These are phyloP conservation scores for Eudorina sp. DNA, from an alignment of 139 green algal genomes.

Conservation along the genomic window DNA sequence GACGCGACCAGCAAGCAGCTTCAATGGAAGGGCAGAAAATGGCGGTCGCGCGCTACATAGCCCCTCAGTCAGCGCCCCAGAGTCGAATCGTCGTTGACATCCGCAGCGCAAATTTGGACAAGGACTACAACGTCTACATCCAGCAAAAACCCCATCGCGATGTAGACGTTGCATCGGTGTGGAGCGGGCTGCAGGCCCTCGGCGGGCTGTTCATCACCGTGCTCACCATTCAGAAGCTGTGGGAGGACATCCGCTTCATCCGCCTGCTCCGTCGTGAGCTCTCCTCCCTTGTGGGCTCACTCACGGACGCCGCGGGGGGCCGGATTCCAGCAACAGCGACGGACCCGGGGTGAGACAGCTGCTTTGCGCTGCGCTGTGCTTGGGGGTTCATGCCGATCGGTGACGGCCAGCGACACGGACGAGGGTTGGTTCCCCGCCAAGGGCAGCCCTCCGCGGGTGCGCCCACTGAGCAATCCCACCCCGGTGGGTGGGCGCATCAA, in stretches of 20 bases:
- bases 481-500: too few relatives aligned
- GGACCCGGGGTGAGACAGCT: background rate
- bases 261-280: constrained; percentile 3
- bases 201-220: constrained; percentile 44
- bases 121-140: constrained; percentile 36
- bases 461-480: too few relatives aligned
- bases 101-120: constrained; percentile 26
- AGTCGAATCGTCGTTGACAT: constrained; percentile 45
- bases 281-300: background rate
- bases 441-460: too few relatives aligned
- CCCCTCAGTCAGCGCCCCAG: background rate
- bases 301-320: background rate
- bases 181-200: constrained; percentile 18
- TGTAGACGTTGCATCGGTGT: constrained; percentile 1
- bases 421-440: too few relatives aligned
- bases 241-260: constrained; percentile 56
- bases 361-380: too few relatives aligned
- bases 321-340: background rate
- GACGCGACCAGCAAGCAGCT: background rate
- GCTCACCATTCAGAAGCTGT: constrained; percentile 62
- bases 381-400: too few relatives aligned
- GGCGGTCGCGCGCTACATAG: background rate
- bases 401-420: too few relatives aligned
- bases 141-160: constrained; percentile 11
- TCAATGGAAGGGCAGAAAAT: background rate